These are phyloP conservation scores for Pelargonium exstipulatum DNA, from an alignment of 441 rosid genomes.

Conservation along the genomic window DNA sequence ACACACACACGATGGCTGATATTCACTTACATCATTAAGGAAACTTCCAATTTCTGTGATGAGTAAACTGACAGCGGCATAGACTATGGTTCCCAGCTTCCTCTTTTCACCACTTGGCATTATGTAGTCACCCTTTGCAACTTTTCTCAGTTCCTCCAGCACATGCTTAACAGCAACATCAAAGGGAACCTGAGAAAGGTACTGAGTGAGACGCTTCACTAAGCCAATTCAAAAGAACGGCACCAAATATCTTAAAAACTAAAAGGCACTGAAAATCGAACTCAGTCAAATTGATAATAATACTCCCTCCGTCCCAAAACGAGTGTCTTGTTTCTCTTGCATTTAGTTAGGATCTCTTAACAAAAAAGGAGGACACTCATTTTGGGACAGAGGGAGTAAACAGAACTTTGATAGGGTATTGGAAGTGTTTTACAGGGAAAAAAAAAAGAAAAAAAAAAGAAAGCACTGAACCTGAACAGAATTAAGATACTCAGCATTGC, in stretches of 20 bases:
- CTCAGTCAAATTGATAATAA: not conserved
- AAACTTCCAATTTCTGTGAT: constrained; percentile 42
- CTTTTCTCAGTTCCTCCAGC: constrained; percentile 54
- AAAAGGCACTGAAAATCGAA: not conserved
- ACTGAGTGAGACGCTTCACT: not conserved
- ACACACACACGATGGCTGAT: too few species aligned
- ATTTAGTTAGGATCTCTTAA: too few species aligned
- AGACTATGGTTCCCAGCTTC: constrained; percentile 61
- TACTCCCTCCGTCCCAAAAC: too few species aligned
- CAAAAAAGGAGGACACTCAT: too few species aligned
- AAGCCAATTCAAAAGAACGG: not conserved
- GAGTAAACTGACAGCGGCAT: constrained; percentile 76
- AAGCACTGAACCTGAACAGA: constrained; percentile 54
- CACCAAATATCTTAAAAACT: not conserved
- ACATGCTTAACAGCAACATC: constrained; percentile 66
- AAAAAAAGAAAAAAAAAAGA: not conserved
- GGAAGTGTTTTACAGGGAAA: not conserved
- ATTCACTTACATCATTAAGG: constrained; percentile 52
- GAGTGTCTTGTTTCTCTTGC: too few species aligned
- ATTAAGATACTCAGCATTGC: constrained; percentile 53
- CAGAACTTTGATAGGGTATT: not conserved
- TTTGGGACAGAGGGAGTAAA: too few species aligned
- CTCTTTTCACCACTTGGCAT: constrained; percentile 57
- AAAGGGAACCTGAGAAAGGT: constrained; percentile 59
- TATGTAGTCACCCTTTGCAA: constrained; percentile 63